phyloP scores from a whole-genome alignment of 305 asterid genomes.

The Fraxinus xanthoxyloides region DNA sequence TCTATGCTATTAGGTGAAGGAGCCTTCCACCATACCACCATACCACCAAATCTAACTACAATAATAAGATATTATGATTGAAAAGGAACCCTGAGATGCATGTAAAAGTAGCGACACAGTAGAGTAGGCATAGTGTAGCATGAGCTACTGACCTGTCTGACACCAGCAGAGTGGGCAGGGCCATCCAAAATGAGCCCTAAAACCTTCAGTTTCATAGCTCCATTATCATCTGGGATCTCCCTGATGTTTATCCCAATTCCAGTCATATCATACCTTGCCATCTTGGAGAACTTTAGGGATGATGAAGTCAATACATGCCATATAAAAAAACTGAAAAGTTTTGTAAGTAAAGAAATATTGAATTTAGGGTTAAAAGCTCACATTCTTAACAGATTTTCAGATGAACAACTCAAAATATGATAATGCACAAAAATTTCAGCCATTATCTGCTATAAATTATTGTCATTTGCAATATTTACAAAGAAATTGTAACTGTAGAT shows the following conservation, averaged over 20 bases:
- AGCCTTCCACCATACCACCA: not conserved
- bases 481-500: not conserved
- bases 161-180: slow-evolving; percentile 88
- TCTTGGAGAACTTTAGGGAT: slow-evolving; percentile 84
- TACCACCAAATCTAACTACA: not conserved
- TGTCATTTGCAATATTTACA: not conserved
- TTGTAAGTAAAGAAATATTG: slow-evolving; percentile 40
- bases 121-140: slow-evolving; percentile 16
- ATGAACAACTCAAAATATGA: not conserved
- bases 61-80: not conserved
- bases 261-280: slow-evolving; percentile 96
- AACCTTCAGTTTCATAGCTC: slow-evolving; percentile 73
- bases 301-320: slow-evolving; percentile 66
- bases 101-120: not conserved
- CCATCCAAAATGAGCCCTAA: slow-evolving; percentile 94
- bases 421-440: slow-evolving; percentile 10
- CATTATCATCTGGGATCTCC: slow-evolving; percentile 79
- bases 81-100: not conserved
- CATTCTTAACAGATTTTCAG: not conserved
- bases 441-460: not conserved
- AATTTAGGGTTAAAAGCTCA: slow-evolving; percentile 18
- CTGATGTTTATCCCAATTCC: slow-evolving; percentile 93
- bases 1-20: slow-evolving; percentile 2
- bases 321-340: slow-evolving; percentile 63
- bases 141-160: slow-evolving; percentile 67